Conservation (phyloP, 768 basidiomycete species). For the Kwoniella sp. region DNA sequence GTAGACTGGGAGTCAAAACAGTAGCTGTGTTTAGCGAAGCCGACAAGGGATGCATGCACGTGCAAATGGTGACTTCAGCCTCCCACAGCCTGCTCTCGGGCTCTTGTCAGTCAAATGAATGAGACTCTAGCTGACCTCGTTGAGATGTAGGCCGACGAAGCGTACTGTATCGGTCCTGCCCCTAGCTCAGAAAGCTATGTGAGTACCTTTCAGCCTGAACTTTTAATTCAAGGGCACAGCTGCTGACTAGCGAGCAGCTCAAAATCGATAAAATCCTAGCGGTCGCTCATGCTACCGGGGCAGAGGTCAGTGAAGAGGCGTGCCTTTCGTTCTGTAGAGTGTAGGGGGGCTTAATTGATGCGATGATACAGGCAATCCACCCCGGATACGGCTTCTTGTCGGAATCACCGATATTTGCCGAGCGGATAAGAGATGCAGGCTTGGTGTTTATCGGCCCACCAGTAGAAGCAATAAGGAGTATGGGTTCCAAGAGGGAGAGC, state of each 20-base stretch:
- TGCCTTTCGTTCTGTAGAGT: slow-evolving; percentile 8
- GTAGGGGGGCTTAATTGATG: background rate
- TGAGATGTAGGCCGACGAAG: slow-evolving; percentile 70
- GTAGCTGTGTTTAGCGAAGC: slow-evolving; percentile 91
- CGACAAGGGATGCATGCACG: slow-evolving; percentile 78
- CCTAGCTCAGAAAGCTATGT: slow-evolving; percentile 87
- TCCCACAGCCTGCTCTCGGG: too few species aligned
- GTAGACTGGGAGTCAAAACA: slow-evolving; percentile 82
- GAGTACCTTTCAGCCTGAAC: slow-evolving; percentile 53
- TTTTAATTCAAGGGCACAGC: too few species aligned
- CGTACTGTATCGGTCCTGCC: slow-evolving; percentile 91
- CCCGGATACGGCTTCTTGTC: slow-evolving; percentile 93
- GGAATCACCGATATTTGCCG: slow-evolving; percentile 82
- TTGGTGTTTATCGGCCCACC: slow-evolving; percentile 91
- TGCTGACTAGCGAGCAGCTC: slow-evolving; percentile 60
- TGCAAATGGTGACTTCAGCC: slow-evolving; percentile 69
- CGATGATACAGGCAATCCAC: slow-evolving; percentile 72
- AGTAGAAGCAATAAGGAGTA: slow-evolving; percentile 79
- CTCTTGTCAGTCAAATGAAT: background rate
- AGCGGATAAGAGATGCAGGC: slow-evolving; percentile 71
- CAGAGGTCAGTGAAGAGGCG: slow-evolving; percentile 64
- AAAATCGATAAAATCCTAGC: slow-evolving; percentile 85
- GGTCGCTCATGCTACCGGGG: slow-evolving; percentile 75
- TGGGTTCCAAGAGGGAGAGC: slow-evolving; percentile 98
- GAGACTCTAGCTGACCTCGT: background rate